Percentiles rank a stretch among this genome's conserved stretches.
These are phyloP conservation scores for Amesomyces nigricolor DNA, from an alignment of 2,329 filamentous ascomycete species.

Conservation along the genomic window DNA sequence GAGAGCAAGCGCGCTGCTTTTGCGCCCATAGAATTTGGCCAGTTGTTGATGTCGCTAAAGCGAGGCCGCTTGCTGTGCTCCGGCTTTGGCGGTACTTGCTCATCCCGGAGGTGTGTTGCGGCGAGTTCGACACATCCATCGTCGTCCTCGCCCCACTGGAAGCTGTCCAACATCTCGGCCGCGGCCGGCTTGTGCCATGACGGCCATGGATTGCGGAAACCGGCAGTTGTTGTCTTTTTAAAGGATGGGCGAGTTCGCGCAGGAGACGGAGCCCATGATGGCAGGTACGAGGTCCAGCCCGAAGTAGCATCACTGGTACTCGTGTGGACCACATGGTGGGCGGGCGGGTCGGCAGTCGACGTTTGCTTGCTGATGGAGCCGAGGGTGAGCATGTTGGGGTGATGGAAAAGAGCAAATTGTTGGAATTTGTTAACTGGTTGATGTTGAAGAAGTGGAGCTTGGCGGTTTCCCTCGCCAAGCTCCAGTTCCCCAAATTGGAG, in stretches of 20 bases:
- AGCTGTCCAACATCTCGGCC: conserved; percentile 19
- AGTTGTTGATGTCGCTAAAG: conserved; percentile 18
- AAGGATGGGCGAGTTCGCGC: background rate
- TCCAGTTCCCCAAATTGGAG: no score
- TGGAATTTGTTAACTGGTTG: background rate
- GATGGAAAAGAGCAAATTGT: background rate
- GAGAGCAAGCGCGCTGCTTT: conserved; percentile 22
- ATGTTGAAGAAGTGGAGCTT: no score
- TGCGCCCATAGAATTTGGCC: conserved; percentile 15
- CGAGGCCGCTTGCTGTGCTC: conserved; percentile 7
- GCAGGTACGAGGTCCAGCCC: conserved; percentile 15
- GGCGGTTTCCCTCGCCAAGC: no score
- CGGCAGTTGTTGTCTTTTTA: background rate
- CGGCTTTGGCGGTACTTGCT: background rate
- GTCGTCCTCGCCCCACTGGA: conserved; percentile 24
- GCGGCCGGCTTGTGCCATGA: conserved; percentile 26
- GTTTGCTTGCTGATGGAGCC: background rate
- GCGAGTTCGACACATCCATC: conserved; percentile 23
- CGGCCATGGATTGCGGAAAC: conserved; percentile 30
- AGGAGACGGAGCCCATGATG: conserved; percentile 6
- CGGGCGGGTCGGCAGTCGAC: background rate
- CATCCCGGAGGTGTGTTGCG: conserved; percentile 15
- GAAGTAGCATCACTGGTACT: background rate
- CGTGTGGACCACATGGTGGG: conserved; percentile 11
- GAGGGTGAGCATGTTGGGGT: conserved; percentile 3